Conservation (phyloP, 345 rosid genomes). For the Acer saccharum region DNA sequence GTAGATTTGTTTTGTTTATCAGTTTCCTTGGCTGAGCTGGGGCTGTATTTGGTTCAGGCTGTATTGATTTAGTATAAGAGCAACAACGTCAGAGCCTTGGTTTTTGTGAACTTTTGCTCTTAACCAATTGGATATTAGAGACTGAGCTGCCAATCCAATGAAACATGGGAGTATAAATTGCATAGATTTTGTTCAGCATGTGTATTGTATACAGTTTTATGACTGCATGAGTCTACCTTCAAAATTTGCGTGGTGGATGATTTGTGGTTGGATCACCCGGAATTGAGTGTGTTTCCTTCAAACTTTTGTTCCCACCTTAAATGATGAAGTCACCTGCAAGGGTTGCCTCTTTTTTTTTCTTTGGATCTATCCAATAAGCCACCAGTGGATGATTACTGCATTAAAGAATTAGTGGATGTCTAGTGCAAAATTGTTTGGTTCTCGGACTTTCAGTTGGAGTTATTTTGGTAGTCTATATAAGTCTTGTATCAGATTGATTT, state of each 20-base stretch:
- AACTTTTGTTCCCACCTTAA: background rate
- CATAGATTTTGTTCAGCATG: background rate
- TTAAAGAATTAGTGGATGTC: background rate
- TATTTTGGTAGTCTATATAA: background rate
- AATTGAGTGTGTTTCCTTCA: background rate
- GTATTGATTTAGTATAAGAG: background rate
- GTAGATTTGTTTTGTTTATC: background rate
- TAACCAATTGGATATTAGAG: background rate
- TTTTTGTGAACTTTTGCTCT: background rate
- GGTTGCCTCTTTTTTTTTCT: background rate
- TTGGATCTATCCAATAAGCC: background rate
- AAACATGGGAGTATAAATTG: background rate
- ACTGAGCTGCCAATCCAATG: background rate
- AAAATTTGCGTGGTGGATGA: background rate
- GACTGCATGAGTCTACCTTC: background rate
- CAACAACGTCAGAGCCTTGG: background rate
- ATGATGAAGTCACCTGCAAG: background rate
- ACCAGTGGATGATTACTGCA: background rate
- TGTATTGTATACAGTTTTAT: background rate
- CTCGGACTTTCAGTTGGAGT: background rate
- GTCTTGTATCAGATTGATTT: background rate
- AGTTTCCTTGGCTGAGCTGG: background rate
- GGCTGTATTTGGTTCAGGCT: background rate
- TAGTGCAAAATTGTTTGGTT: background rate
- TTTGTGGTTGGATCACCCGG: background rate